Evolutionary conservation across 2,329 filamentous ascomycete genomes (phyloP), one percentile per base, ranked within the genome.

Genomic region (Alternaria metachromatica): DNA sequence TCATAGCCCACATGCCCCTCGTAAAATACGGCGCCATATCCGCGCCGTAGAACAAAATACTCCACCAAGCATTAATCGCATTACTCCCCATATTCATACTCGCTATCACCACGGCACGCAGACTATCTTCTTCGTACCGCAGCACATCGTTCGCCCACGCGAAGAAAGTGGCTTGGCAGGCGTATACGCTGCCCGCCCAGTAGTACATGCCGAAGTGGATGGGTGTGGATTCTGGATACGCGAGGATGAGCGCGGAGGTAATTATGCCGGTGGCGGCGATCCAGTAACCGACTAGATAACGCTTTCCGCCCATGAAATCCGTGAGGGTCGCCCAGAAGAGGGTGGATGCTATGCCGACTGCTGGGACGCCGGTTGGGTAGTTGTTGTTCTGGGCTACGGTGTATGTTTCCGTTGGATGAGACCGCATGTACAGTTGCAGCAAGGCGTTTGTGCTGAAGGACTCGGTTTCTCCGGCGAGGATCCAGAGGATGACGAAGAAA

Each of bases 1-100:
- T 90, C 90, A 92, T 92, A 4, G 89, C 89, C 85, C 87, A 91
- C 89, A 91, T 90, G n/a, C 90, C 89, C 62, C 84, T 84, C 84
- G 78, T 88, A 64, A 92, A 92, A 81, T 86, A 86, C 0, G 90
- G 90, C 4, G 90, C 90, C 76, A 87, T 86, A 3, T 86, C 84
- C 1, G 89, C 90, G 0, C 87, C 86, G 70, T 92, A 92, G 66
- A 93, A 92, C 1, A 92, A 68, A 44, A 92, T 87, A 63, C 85
- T 88, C 90, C 90, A 92, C 89, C 89, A 92, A 0, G 89, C 88
- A 70, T 92, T 92, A 6, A 92, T 83, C 0, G 88, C 87, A 71
- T 90, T 91, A 71, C 84, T 67, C 3, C 66, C 66, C 66, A 69
- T 69, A 13, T 90, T 92, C 90, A 93, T 93, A 12, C 88, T 87